Conservation (phyloP, 176 grass and related monocot species). For the Microstegium vimineum region DNA sequence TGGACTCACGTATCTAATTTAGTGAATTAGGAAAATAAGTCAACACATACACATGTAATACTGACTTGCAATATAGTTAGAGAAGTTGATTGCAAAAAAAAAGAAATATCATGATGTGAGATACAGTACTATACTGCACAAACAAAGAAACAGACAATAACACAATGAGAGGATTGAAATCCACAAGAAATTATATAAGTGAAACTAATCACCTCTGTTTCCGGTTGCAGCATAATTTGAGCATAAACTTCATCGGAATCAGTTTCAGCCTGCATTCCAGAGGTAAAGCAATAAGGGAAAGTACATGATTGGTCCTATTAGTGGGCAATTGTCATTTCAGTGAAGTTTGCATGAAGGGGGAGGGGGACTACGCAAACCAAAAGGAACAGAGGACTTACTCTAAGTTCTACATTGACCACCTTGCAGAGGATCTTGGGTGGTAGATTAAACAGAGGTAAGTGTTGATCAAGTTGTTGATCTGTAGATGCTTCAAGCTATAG, state of each 20-base stretch:
- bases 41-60: neutral
- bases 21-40: conserved; percentile 20
- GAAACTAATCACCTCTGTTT: conserved; percentile 50
- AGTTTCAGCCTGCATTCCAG: conserved; percentile 67
- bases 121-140: neutral
- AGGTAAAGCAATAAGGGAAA: conserved; percentile 21
- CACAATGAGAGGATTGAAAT: neutral
- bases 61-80: neutral
- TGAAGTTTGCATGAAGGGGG: neutral
- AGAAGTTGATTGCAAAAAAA: neutral
- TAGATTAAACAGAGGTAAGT: conserved; percentile 67
- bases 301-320: neutral
- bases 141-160: neutral
- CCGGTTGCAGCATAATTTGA: conserved; percentile 82
- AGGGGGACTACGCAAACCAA: neutral
- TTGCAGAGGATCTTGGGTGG: conserved; percentile 75
- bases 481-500: conserved; percentile 87
- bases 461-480: conserved; percentile 70
- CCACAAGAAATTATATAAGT: conserved; percentile 7
- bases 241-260: conserved; percentile 93
- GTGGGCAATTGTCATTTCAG: neutral
- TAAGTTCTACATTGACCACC: conserved; percentile 79
- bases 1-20: conserved; percentile 42
- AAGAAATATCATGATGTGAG: neutral
- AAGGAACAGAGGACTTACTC: conserved; percentile 37